phyloP scores from a whole-genome alignment of 345 rosid species.

The Hirschfeldia incana region DNA sequence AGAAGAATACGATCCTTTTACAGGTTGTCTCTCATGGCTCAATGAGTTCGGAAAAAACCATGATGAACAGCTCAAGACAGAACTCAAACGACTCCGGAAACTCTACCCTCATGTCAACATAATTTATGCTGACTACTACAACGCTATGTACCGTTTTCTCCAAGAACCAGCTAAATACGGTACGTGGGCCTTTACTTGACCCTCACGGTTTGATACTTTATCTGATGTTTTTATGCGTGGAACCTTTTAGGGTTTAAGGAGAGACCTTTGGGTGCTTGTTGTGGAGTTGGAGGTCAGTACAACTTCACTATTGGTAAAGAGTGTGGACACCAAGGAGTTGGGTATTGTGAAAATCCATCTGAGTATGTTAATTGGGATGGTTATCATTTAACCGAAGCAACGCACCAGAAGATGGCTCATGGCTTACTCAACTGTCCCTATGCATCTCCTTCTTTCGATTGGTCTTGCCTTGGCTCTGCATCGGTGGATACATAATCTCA shows the following conservation, averaged over 20 bases:
- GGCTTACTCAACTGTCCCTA: conserved; percentile 34
- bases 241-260: conserved; percentile 37
- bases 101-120: conserved; percentile 42
- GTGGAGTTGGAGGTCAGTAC: conserved; percentile 49
- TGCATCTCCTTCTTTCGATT: conserved; percentile 31
- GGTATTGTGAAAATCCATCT: conserved; percentile 39
- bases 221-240: neutral
- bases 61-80: conserved; percentile 40
- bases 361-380: conserved; percentile 55
- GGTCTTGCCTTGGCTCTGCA: conserved; percentile 27
- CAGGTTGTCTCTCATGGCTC: conserved; percentile 49
- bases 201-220: neutral
- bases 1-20: conserved; percentile 38
- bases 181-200: neutral
- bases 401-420: conserved; percentile 21
- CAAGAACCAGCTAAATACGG: conserved; percentile 45
- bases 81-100: conserved; percentile 20
- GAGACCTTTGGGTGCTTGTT: conserved; percentile 43
- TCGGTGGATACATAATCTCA: neutral
- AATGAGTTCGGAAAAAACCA: conserved; percentile 44
- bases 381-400: conserved; percentile 40
- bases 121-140: conserved; percentile 46
- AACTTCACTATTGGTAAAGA: conserved; percentile 33
- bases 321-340: conserved; percentile 35
- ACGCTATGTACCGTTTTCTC: conserved; percentile 27